A percentile compares a stretch with the other conserved stretches of the same genome.
These are phyloP conservation scores for Penicillium waksmanii DNA, from an alignment of 495 filamentous ascomycete species.

Conservation along the genomic window DNA sequence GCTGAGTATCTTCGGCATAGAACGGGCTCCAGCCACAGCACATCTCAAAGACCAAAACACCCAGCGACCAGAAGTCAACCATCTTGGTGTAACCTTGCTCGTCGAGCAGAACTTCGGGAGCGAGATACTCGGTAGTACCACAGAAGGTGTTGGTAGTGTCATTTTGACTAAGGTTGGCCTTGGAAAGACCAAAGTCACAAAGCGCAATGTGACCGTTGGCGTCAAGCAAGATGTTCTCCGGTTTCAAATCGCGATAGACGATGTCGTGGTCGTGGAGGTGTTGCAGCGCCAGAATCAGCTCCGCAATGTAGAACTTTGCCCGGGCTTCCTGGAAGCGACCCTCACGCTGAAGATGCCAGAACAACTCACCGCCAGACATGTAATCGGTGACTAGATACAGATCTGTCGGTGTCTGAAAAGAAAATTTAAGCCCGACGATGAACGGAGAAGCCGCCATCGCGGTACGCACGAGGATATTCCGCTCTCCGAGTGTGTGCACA, in stretches of 20 bases:
- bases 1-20: conserved; percentile 98
- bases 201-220: conserved; percentile 85
- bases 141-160: conserved; percentile 99
- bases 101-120: conserved; percentile 92
- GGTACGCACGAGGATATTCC: conserved; percentile 95
- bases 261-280: conserved; percentile 97
- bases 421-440: conserved; percentile 98
- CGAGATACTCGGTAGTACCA: conserved; percentile 96
- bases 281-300: conserved; percentile 92
- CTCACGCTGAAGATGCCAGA: conserved; percentile 98
- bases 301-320: conserved; percentile 98
- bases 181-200: conserved; percentile 91
- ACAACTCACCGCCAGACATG: conserved; percentile 98
- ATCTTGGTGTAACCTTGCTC: conserved; percentile 99
- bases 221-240: conserved; percentile 83
- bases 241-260: conserved; percentile 91
- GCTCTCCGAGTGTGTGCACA: conserved; percentile 92
- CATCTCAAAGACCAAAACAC: conserved; percentile 98
- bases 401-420: conserved; percentile 96
- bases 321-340: conserved; percentile 92
- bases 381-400: conserved; percentile 99
- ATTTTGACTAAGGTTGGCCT: conserved; percentile 93
- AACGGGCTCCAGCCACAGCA: conserved; percentile 99
- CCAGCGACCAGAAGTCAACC: conserved; percentile 99
- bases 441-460: conserved; percentile 96